Conservation (phyloP, 768 basidiomycete species). For the Mycena maculata region DNA sequence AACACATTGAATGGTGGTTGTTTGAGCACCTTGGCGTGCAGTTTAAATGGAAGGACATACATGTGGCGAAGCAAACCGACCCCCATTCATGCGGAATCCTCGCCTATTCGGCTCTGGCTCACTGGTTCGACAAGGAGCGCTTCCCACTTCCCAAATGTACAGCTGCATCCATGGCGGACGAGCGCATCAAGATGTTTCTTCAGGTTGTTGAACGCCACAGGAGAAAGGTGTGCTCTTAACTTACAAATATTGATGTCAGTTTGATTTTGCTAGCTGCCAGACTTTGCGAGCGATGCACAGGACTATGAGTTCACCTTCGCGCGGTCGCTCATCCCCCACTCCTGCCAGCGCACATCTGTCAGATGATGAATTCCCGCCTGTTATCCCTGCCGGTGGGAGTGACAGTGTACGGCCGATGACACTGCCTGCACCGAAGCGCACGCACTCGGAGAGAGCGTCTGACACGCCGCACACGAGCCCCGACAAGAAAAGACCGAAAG, state of each 20-base stretch:
- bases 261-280: neutral
- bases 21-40: conserved; percentile 17
- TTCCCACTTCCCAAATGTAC: conserved; percentile 19
- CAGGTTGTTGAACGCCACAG: conserved; percentile 9
- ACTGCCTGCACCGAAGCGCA: conserved; percentile 12
- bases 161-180: conserved; percentile 16
- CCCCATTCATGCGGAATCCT: conserved; percentile 20
- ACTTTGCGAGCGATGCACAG: conserved; percentile 7
- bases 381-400: neutral
- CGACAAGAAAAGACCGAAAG: conserved; percentile 16
- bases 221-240: neutral
- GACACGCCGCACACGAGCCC: conserved; percentile 20
- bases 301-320: conserved; percentile 19
- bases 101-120: neutral
- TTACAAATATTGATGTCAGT: neutral
- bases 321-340: neutral
- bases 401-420: conserved; percentile 5
- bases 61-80: conserved; percentile 11
- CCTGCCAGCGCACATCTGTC: neutral
- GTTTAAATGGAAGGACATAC: conserved; percentile 20
- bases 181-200: conserved; percentile 21
- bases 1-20: conserved; percentile 19
- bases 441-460: conserved; percentile 5
- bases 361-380: conserved; percentile 3
- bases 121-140: conserved; percentile 3